A percentile compares a stretch with the other conserved stretches of the same genome.
These are phyloP conservation scores for Fusarium proliferatum DNA, from an alignment of 2,329 filamentous ascomycete species.

Conservation along the genomic window DNA sequence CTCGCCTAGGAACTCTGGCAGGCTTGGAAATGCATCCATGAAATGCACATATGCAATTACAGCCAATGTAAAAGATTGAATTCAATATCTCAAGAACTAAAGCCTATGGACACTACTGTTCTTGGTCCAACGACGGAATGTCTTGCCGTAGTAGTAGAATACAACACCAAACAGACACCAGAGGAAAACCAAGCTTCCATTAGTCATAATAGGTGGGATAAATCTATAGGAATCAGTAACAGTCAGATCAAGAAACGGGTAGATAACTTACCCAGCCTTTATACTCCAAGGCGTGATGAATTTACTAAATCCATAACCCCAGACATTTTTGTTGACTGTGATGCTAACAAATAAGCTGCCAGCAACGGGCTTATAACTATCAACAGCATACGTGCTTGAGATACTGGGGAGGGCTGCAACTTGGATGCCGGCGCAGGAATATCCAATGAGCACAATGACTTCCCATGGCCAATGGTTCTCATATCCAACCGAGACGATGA, in stretches of 20 bases:
- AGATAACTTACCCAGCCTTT: not conserved
- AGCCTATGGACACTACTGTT: not conserved
- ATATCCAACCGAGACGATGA: not conserved
- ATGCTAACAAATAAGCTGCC: not conserved
- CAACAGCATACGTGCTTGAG: not conserved
- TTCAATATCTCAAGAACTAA: not conserved
- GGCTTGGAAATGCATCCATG: no score
- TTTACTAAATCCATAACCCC: not conserved
- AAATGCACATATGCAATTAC: no score
- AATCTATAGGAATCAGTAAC: not conserved
- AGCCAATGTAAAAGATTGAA: no score
- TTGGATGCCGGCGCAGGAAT: not conserved
- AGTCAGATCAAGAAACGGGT: fast-evolving
- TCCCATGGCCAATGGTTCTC: not conserved
- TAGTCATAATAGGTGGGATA: not conserved
- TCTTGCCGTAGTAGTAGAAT: constrained; percentile 1
- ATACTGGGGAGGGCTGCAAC: not conserved
- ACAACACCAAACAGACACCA: constrained; percentile 1
- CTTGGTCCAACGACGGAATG: not conserved
- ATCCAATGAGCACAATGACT: not conserved
- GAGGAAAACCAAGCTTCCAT: not conserved
- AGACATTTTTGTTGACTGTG: not conserved
- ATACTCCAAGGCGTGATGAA: not conserved
- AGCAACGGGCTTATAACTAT: not conserved
- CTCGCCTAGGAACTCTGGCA: no score